Conservation (phyloP, 2,329 filamentous ascomycete species). For the Epichloe uncinata region DNA sequence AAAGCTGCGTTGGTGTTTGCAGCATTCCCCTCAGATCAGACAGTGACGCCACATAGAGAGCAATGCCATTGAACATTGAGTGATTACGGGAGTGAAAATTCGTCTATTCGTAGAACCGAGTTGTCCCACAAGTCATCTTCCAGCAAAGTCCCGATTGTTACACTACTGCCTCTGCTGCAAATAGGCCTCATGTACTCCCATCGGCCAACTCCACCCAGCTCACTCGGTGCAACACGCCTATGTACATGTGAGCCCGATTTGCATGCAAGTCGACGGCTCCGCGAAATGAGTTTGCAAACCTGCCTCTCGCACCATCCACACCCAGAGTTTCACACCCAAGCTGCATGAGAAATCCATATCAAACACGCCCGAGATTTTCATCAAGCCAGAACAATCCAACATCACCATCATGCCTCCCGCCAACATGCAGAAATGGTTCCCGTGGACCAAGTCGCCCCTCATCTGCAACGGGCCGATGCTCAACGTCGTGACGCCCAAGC, state of each 20-base stretch:
- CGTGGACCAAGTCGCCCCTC: constrained; percentile 17
- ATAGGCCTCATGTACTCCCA: neutral
- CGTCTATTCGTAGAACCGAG: neutral
- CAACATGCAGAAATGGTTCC: constrained; percentile 17
- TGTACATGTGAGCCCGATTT: neutral
- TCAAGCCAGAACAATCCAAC: neutral
- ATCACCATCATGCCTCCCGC: constrained; percentile 13
- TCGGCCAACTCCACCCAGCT: neutral
- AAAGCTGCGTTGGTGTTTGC: neutral
- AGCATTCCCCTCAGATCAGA: neutral
- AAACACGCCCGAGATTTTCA: no score
- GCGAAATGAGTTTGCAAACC: neutral
- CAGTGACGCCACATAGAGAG: neutral
- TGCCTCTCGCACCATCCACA: neutral
- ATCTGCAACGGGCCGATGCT: constrained; percentile 26
- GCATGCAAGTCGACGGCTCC: neutral
- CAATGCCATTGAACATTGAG: neutral
- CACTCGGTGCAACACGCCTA: neutral
- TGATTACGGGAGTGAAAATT: no score
- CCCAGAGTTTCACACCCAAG: neutral
- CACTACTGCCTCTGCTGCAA: neutral
- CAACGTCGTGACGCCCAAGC: constrained; percentile 17
- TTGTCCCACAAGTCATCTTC: no score
- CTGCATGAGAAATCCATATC: no score
- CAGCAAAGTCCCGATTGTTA: neutral